These are phyloP conservation scores for Botrytis squamosa DNA, from an alignment of 2,329 filamentous ascomycete species.

Conservation along the genomic window DNA sequence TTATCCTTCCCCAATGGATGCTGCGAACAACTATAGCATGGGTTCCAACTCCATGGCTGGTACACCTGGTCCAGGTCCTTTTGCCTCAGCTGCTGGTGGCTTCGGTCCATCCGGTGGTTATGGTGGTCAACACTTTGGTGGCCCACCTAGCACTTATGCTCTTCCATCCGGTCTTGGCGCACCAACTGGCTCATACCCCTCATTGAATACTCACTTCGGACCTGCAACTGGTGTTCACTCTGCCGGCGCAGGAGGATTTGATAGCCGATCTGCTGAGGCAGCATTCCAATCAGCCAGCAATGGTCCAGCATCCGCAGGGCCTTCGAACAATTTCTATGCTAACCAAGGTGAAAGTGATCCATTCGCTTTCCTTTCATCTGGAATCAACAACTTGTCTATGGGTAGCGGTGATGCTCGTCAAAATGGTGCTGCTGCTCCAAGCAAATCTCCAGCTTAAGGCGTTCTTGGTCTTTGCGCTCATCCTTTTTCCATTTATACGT, in stretches of 20 bases:
- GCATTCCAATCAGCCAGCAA: constrained; percentile 90
- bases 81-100: constrained; percentile 65
- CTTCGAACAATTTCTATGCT: constrained; percentile 68
- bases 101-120: constrained; percentile 66
- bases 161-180: constrained; percentile 83
- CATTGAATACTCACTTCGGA: constrained; percentile 77
- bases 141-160: constrained; percentile 83
- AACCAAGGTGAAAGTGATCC: constrained; percentile 66
- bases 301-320: constrained; percentile 72
- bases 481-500: constrained; percentile 34
- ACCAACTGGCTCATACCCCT: constrained; percentile 74
- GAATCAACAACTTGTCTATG: constrained; percentile 71
- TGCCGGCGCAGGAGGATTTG: constrained; percentile 81
- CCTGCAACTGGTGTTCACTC: constrained; percentile 77
- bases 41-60: constrained; percentile 83
- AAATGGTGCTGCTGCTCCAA: constrained; percentile 51
- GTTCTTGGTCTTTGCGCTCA: constrained; percentile 29
- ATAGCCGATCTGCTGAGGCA: constrained; percentile 89
- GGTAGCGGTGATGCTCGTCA: constrained; percentile 63
- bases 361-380: constrained; percentile 75
- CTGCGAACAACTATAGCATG: constrained; percentile 79
- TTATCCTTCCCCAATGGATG: constrained; percentile 88
- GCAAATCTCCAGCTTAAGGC: constrained; percentile 40
- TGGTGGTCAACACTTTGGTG: constrained; percentile 77
- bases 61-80: constrained; percentile 74